Base-by-base conservation (phyloP, 176 grass and related monocot genomes). In the Carex kokanica region DNA sequence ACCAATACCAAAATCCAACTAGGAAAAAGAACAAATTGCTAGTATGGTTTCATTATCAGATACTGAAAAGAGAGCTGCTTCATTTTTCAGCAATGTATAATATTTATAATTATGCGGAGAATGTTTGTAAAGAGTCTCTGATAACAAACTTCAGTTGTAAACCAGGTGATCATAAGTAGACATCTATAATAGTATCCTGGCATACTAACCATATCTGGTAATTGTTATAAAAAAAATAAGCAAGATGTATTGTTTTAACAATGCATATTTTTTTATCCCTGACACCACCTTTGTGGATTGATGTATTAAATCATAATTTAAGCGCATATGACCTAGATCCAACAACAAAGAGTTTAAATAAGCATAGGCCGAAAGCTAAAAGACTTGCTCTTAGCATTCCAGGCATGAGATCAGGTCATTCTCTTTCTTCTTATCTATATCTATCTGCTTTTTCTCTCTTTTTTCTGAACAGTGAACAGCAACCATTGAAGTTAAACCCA, bases 401-500 rank as follows among this genome's bases (percentile, higher is more conserved):
- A 18, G 13, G 49, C 73, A 78, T 32, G 73, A 56, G 24, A 51
- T 52, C 36, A 20, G 34, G 25, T 20, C 59, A 16, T 67, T 15
- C 21, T 27, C 27, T 66, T 53, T 68, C 24, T 16, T 62, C 40
- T 64, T 43, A 81, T 81, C 40, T 81, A 41, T 63, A 2, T n/a
- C 38, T 62, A 77, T 54, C 64, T 64, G 8, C 45, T 49, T 11
- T 49, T 49, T 43, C 36, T 38, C 5, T 6, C 36, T 86, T 21
- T 49, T 84, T 80, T 38, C 60, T 81, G 14, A 83, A 79, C 75
- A 99, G 93, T 91, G 93, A 99, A 86, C 96, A 99, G 89, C 96
- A 99, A 93, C 96, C 93, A 70, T 91, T 95, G 84, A 90, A 83
- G 88, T 88, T 99, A 83, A 99, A 95, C 78, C 85, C 91, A 85